These are phyloP conservation scores for Aspergillus nomiae DNA, from an alignment of 2,329 filamentous ascomycete genomes.

Conservation along the genomic window DNA sequence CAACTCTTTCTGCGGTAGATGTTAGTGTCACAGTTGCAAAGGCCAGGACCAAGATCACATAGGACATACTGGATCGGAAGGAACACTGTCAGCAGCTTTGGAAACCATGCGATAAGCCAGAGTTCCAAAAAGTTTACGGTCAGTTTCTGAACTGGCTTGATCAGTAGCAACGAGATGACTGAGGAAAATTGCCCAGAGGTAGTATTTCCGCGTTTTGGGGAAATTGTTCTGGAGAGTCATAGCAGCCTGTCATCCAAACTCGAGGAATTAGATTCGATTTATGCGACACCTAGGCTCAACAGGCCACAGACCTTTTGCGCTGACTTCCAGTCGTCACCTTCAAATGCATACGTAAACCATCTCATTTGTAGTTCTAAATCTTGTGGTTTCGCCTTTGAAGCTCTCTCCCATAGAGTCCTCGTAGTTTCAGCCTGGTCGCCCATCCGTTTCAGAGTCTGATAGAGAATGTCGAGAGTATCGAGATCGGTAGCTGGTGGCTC, in stretches of 20 bases:
- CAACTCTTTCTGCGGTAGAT: constrained; percentile 40
- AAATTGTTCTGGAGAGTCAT: constrained; percentile 55
- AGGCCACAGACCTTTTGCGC: constrained; percentile 50
- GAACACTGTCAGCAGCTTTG: constrained; percentile 48
- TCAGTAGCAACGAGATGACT: constrained; percentile 45
- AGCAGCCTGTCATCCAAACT: constrained; percentile 41
- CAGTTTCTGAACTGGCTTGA: constrained; percentile 39
- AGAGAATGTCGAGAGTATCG: constrained; percentile 47
- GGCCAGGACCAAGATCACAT: neutral
- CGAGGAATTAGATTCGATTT: constrained; percentile 2
- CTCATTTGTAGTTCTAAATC: constrained; percentile 46
- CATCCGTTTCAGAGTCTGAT: constrained; percentile 41
- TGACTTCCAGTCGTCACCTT: constrained; percentile 47
- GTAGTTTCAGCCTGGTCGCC: constrained; percentile 37
- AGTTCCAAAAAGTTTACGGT: constrained; percentile 51
- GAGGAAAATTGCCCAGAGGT: constrained; percentile 53
- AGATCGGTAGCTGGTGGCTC: constrained; percentile 48
- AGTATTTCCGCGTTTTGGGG: constrained; percentile 49
- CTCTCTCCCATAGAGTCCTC: constrained; percentile 48
- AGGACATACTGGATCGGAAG: constrained; percentile 44
- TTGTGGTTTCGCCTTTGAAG: constrained; percentile 46
- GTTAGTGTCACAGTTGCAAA: constrained; percentile 13
- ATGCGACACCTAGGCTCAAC: neutral
- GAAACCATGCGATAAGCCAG: constrained; percentile 53
- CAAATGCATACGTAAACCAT: constrained; percentile 49